A percentile compares a stretch with the other conserved stretches of the same genome.
Evolutionary conservation across 805 yeast species (phyloP).

Genomic region (Isabelozyma rhagii): DNA sequence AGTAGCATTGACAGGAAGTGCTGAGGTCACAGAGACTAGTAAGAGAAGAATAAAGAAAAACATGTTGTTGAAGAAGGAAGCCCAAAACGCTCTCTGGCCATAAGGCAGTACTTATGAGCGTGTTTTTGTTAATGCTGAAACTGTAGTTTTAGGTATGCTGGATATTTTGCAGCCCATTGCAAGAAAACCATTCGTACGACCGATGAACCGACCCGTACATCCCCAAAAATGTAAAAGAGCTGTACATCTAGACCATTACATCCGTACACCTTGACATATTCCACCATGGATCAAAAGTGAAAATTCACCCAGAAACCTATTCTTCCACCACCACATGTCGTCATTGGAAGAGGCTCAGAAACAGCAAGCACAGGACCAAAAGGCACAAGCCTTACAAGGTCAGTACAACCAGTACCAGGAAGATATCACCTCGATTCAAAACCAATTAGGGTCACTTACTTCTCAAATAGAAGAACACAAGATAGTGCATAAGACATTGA

Average conservation of each 20-base stretch:
- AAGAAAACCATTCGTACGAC: too few species aligned
- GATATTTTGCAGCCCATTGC: too few species aligned
- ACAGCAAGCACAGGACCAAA: conserved; percentile 19
- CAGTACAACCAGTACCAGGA: conserved; percentile 41
- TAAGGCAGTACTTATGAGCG: too few species aligned
- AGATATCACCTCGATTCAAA: conserved; percentile 34
- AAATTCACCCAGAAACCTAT: background rate
- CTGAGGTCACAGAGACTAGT: background rate
- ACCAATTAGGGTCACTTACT: conserved; percentile 30
- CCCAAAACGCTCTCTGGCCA: too few species aligned
- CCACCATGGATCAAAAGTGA: background rate
- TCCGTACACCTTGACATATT: background rate
- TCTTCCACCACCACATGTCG: background rate
- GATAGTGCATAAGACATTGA: conserved; percentile 40
- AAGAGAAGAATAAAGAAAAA: background rate
- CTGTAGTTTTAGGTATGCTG: too few species aligned
- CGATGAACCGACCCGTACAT: too few species aligned
- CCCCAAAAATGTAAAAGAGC: too few species aligned
- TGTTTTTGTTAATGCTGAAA: too few species aligned
- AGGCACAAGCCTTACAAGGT: conserved; percentile 38
- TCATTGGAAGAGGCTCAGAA: conserved; percentile 9
- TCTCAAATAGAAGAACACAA: conserved; percentile 39
- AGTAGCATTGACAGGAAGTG: background rate
- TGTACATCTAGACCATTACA: background rate
- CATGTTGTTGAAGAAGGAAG: background rate